phyloP scores from a whole-genome alignment of 2,329 filamentous ascomycete genomes.

The Claviceps sp. region DNA sequence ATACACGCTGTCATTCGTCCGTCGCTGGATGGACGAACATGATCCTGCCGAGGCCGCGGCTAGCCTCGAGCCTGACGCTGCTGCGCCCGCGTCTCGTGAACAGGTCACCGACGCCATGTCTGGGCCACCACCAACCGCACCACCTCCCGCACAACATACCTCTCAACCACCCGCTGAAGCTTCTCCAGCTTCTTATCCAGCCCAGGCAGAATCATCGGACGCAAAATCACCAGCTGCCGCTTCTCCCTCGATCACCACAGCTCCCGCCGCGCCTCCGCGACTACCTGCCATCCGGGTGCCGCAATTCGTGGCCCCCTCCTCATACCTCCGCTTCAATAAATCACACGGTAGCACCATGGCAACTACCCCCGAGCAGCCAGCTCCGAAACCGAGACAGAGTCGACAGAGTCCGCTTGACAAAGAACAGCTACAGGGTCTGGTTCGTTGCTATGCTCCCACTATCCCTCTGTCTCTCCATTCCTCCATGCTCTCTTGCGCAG shows the following conservation, averaged over 20 bases:
- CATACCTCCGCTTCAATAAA: constrained; percentile 35
- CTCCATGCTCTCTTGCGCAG: background rate
- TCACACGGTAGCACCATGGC: constrained; percentile 23
- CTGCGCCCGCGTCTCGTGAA: constrained; percentile 7
- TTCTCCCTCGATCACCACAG: background rate
- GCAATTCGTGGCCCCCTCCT: constrained; percentile 47
- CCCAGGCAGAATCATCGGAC: background rate
- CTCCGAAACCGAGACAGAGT: constrained; percentile 8
- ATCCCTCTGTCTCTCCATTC: background rate
- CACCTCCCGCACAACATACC: constrained; percentile 1
- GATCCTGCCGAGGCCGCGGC: constrained; percentile 3
- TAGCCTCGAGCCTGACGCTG: constrained; percentile 6
- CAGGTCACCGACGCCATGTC: constrained; percentile 7
- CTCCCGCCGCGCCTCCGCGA: constrained; percentile 4
- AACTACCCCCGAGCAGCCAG: constrained; percentile 8
- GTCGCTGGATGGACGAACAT: constrained; percentile 8
- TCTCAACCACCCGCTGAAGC: background rate
- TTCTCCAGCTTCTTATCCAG: background rate
- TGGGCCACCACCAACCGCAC: constrained; percentile 5
- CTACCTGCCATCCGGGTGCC: constrained; percentile 24
- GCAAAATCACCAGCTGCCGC: background rate
- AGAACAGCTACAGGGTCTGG: constrained; percentile 68
- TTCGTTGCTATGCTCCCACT: constrained; percentile 19
- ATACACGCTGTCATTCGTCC: background rate
- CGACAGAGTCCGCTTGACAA: constrained; percentile 50